Conservation (phyloP, 371 early-diverging fungal species). For the Mortierella sp. region DNA sequence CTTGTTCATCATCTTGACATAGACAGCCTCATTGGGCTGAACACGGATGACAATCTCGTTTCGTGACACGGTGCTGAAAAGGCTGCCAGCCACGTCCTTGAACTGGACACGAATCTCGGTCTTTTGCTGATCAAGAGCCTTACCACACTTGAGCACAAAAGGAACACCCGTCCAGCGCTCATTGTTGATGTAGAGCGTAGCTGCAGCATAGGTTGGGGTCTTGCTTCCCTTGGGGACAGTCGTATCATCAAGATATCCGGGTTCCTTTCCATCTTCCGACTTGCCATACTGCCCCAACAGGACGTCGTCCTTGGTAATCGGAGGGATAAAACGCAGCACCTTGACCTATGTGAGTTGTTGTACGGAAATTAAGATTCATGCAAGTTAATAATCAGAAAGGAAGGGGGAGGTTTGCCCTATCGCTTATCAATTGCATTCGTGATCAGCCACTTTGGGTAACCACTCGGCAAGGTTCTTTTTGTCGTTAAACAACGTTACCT, state of each 20-base stretch:
- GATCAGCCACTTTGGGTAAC: background rate
- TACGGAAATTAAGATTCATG: background rate
- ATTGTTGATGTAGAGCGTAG: slow-evolving; percentile 87
- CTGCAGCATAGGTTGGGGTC: slow-evolving; percentile 95
- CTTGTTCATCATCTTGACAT: slow-evolving; percentile 97
- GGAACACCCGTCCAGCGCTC: slow-evolving; percentile 98
- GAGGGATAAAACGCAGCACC: slow-evolving; percentile 85
- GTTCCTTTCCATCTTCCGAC: slow-evolving; percentile 77
- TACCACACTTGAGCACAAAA: slow-evolving; percentile 96
- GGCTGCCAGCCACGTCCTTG: slow-evolving; percentile 86
- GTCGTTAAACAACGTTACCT: slow-evolving; percentile 57
- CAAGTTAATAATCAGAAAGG: background rate
- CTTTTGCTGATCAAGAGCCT: slow-evolving; percentile 94
- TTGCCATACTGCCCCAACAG: slow-evolving; percentile 89
- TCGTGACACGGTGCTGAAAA: slow-evolving; percentile 74
- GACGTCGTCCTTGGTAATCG: slow-evolving; percentile 80
- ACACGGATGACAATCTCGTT: slow-evolving; percentile 97
- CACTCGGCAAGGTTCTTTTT: background rate
- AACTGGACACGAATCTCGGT: slow-evolving; percentile 97
- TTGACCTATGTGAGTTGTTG: slow-evolving; percentile 66
- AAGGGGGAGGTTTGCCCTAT: background rate
- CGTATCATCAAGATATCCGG: slow-evolving; percentile 92
- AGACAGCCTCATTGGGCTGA: slow-evolving; percentile 96
- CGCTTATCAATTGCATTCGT: background rate
- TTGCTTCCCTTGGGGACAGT: slow-evolving; percentile 82